Evolutionary conservation across 176 grass and related monocot species (phyloP).

Genomic region (Tuctoria greenei): DNA sequence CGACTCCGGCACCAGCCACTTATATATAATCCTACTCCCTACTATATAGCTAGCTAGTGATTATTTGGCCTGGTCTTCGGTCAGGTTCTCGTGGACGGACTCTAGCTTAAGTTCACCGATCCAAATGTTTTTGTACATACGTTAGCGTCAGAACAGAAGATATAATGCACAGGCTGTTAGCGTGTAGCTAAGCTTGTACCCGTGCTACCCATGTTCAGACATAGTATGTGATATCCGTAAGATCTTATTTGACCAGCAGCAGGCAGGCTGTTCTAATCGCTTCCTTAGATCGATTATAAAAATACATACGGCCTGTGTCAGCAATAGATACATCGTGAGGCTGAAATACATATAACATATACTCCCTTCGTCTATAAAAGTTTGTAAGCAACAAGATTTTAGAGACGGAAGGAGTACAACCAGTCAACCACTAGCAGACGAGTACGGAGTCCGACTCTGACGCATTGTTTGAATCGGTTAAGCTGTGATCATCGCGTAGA

Average conservation of each 20-base stretch:
- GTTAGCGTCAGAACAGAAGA: constrained; percentile 1
- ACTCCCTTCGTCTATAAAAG: too few species aligned
- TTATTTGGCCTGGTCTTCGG: background rate
- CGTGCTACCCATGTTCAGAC: constrained; percentile 7
- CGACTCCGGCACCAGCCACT: constrained; percentile 20
- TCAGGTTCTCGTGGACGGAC: constrained; percentile 2
- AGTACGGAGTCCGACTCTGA: background rate
- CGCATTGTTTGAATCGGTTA: background rate
- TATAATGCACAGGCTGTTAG: background rate
- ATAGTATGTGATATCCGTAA: too few species aligned
- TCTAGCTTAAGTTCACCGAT: background rate
- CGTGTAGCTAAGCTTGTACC: background rate
- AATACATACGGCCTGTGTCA: background rate
- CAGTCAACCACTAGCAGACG: too few species aligned
- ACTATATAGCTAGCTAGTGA: too few species aligned
- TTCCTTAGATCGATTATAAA: background rate
- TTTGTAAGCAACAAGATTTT: too few species aligned
- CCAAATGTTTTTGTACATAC: background rate
- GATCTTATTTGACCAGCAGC: background rate
- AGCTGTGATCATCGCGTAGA: constrained; percentile 6
- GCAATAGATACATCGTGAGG: background rate
- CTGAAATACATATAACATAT: background rate
- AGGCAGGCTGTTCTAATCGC: background rate
- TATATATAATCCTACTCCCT: background rate
- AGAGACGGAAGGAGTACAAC: too few species aligned